phyloP scores from a whole-genome alignment of 1,284 basidiomycete species.

The Rhodotorula sp. region DNA sequence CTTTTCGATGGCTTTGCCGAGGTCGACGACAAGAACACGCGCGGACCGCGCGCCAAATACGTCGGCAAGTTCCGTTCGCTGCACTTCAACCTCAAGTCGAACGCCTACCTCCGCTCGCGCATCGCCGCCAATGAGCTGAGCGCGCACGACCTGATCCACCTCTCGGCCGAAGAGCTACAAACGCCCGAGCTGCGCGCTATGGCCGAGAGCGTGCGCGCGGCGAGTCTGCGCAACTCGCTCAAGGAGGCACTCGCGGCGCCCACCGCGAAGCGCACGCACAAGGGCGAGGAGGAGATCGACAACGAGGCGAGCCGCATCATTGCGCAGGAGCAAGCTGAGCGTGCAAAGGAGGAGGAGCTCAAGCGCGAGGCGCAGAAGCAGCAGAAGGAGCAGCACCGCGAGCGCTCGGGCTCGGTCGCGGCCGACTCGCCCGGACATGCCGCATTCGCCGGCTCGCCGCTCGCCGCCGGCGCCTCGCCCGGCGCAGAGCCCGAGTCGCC shows the following conservation, averaged over 20 bases:
- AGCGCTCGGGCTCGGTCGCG: not conserved
- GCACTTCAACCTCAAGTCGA: constrained; percentile 46
- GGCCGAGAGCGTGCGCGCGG: constrained; percentile 74
- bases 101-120: constrained; percentile 49
- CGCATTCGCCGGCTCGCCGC: constrained; percentile 13
- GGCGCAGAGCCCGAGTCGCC: constrained; percentile 17
- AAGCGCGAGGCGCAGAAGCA: constrained; percentile 21
- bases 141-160: constrained; percentile 69
- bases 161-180: constrained; percentile 81
- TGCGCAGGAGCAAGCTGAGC: constrained; percentile 24
- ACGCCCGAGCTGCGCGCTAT: constrained; percentile 76
- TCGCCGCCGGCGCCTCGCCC: not conserved
- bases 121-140: constrained; percentile 67
- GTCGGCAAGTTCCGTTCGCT: constrained; percentile 45
- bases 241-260: constrained; percentile 67
- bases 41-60: constrained; percentile 42
- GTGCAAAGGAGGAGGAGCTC: constrained; percentile 15
- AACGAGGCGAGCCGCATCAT: constrained; percentile 53
- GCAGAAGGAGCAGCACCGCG: constrained; percentile 19
- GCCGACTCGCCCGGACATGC: not conserved
- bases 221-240: constrained; percentile 77
- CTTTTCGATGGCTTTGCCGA: constrained; percentile 42
- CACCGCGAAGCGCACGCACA: constrained; percentile 83
- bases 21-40: constrained; percentile 37
- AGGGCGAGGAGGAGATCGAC: constrained; percentile 82